Percentiles rank a stretch among this genome's conserved stretches.
Conservation (phyloP, 345 rosid species). For the Moricandia moricandioides region DNA sequence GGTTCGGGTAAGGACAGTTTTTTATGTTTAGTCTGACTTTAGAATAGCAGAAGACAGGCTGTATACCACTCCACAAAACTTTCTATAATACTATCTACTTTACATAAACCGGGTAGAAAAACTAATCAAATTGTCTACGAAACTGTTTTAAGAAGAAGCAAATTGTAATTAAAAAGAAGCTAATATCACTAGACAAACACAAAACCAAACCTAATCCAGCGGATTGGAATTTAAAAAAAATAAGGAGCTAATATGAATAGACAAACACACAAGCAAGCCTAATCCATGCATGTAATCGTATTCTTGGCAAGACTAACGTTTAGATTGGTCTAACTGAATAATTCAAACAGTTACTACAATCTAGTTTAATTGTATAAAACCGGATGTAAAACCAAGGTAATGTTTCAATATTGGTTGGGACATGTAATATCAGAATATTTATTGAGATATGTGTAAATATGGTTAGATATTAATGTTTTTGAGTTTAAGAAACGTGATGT, state of each 20-base stretch:
- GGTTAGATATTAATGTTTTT: conserved; percentile 19
- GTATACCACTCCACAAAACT: conserved; percentile 23
- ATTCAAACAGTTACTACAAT: not conserved
- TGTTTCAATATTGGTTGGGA: not conserved
- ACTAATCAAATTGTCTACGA: conserved; percentile 5
- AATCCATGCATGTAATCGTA: not conserved
- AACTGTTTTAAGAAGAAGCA: not conserved
- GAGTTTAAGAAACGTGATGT: conserved; percentile 25
- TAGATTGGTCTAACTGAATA: not conserved
- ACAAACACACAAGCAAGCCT: not conserved
- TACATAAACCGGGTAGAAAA: conserved; percentile 4
- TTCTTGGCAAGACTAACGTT: not conserved
- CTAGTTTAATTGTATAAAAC: not conserved
- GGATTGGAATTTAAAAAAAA: conserved; percentile 1
- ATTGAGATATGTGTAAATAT: conserved; percentile 8
- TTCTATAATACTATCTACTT: conserved; percentile 33
- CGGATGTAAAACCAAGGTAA: not conserved
- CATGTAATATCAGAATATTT: not conserved
- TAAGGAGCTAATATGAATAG: not conserved
- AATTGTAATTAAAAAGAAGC: not conserved
- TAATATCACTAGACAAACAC: not conserved
- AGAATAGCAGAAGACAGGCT: conserved; percentile 32
- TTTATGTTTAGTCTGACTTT: conserved; percentile 30
- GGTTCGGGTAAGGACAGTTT: conserved; percentile 40
- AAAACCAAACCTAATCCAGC: not conserved